Percentiles rank a stretch among this genome's conserved stretches.
Conservation (phyloP, 805 yeast genomes). For the Yamadazyma akitaensis region DNA sequence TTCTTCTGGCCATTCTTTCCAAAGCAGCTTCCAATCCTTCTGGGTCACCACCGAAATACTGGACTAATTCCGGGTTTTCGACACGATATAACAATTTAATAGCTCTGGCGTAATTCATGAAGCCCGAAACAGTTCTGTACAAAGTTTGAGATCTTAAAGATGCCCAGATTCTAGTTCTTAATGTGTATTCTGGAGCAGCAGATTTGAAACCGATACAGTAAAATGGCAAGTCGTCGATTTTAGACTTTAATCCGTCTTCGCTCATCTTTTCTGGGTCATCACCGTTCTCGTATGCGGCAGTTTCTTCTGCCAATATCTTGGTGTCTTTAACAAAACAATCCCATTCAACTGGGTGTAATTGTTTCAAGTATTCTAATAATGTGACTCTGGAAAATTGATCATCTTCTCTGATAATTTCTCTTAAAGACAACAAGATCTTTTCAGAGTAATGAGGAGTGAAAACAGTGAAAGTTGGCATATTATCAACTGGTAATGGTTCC, state of each 20-base stretch:
- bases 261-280: conserved; percentile 32
- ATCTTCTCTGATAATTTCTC: conserved; percentile 75
- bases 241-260: conserved; percentile 34
- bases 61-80: conserved; percentile 51
- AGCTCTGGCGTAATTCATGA: conserved; percentile 47
- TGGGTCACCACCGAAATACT: conserved; percentile 98
- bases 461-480: conserved; percentile 98
- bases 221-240: conserved; percentile 42
- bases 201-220: conserved; percentile 47
- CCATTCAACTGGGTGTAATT: conserved; percentile 56
- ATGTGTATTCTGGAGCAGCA: conserved; percentile 46
- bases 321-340: conserved; percentile 55
- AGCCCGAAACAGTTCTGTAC: conserved; percentile 46
- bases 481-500: conserved; percentile 98
- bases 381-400: conserved; percentile 58
- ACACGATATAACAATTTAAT: conserved; percentile 43
- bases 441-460: conserved; percentile 85
- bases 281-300: conserved; percentile 53
- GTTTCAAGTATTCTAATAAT: conserved; percentile 53
- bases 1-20: conserved; percentile 66
- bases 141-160: conserved; percentile 46
- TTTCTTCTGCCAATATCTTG: conserved; percentile 51
- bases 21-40: conserved; percentile 94
- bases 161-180: conserved; percentile 48
- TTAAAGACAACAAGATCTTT: conserved; percentile 69